A percentile compares a stretch with the other conserved stretches of the same genome.
These are phyloP conservation scores for Schoenoplectus triqueter DNA, from an alignment of 202 grass and related monocot genomes.

Conservation along the genomic window DNA sequence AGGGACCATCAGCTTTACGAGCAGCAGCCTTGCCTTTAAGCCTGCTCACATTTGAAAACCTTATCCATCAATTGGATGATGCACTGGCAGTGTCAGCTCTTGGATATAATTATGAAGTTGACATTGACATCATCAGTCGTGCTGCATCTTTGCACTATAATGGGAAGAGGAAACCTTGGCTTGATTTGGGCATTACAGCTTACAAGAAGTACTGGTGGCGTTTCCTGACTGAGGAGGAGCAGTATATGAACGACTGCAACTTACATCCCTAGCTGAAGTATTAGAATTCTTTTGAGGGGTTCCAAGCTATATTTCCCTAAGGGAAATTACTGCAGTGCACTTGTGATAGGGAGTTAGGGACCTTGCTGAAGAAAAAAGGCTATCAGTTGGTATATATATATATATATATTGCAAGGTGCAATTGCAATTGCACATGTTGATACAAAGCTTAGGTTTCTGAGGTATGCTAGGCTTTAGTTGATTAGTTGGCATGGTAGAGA, in stretches of 20 bases:
- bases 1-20: conserved; percentile 59
- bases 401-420: neutral
- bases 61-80: conserved; percentile 75
- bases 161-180: conserved; percentile 96
- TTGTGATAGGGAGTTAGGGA: conserved; percentile 6
- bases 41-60: conserved; percentile 80
- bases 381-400: conserved; percentile 14
- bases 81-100: conserved; percentile 68
- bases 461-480: conserved; percentile 37
- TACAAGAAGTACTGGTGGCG: conserved; percentile 91
- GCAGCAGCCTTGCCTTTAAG: conserved; percentile 80
- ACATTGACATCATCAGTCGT: conserved; percentile 47
- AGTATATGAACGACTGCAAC: conserved; percentile 97
- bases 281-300: conserved; percentile 6
- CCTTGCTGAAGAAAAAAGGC: conserved; percentile 31
- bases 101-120: conserved; percentile 72
- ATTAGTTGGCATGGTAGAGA: conserved; percentile 26
- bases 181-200: conserved; percentile 88
- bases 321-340: conserved; percentile 27
- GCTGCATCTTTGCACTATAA: conserved; percentile 83
- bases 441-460: conserved; percentile 35
- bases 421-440: conserved; percentile 26
- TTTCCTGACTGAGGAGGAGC: conserved; percentile 70
- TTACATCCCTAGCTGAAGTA: conserved; percentile 60
- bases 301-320: conserved; percentile 22